Evolutionary conservation across 495 filamentous ascomycete species (phyloP).

Genomic region (Hypoxylon intermedium): DNA sequence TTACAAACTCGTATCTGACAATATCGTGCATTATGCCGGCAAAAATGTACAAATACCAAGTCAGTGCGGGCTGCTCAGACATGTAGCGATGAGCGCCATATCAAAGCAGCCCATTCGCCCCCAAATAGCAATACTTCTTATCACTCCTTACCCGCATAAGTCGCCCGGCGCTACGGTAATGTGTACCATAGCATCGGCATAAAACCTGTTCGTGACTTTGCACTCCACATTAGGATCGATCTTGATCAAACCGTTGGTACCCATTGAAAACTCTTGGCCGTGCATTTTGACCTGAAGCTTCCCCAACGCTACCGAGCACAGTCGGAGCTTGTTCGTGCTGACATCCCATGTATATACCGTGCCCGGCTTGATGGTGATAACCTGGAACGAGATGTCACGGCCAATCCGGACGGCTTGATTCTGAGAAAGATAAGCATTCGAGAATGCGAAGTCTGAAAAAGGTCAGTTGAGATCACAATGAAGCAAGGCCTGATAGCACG

Average conservation of each 20-base stretch:
- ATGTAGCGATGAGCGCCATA: no score
- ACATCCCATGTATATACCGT: conserved; percentile 27
- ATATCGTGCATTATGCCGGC: no score
- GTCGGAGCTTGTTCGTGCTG: conserved; percentile 31
- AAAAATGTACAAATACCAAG: no score
- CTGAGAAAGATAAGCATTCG: conserved; percentile 47
- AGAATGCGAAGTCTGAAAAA: conserved; percentile 46
- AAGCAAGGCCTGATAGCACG: background rate
- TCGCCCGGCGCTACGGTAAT: conserved; percentile 37
- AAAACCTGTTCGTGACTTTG: conserved; percentile 42
- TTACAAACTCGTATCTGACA: no score
- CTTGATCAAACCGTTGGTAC: conserved; percentile 45
- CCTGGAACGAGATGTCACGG: conserved; percentile 45
- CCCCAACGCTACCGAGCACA: conserved; percentile 46
- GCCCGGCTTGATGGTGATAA: conserved; percentile 44
- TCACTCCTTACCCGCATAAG: conserved; percentile 13
- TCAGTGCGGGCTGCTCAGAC: no score
- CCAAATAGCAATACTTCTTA: no score
- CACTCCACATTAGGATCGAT: conserved; percentile 38
- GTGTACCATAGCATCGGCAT: conserved; percentile 48
- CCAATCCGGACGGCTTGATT: conserved; percentile 37
- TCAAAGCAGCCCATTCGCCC: no score
- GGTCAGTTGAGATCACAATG: no score
- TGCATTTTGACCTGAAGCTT: conserved; percentile 44
- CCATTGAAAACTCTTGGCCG: conserved; percentile 44